Evolutionary conservation across 2,329 filamentous ascomycete genomes (phyloP), one percentile per base, ranked within the genome.

Genomic region (Xylaria sp.): DNA sequence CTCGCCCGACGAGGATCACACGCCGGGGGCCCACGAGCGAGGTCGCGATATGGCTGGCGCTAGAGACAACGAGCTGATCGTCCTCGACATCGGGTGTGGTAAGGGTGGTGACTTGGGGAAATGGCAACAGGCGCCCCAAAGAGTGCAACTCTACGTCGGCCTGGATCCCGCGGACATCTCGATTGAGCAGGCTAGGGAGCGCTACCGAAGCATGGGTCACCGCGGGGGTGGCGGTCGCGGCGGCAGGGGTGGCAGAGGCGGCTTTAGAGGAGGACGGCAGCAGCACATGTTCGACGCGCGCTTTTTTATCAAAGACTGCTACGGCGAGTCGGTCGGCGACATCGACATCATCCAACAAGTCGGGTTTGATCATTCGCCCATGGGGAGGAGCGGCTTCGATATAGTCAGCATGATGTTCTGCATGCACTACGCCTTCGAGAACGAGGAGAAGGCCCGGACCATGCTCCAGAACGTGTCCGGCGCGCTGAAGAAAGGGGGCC

Each of bases 331-430:
- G 63, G 82, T 99, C 40, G 90, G 86, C 50, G 87, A 95, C 55
- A 80, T 97, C 41, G 85, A 88, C 13, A 88, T 97, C 62, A 81
- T 99, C 45, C 84, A 84, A 44, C 84, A 96, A 52, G 91, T 99
- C 24, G 94, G 94, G 19, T 96, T 96, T 64, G 90, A 96, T 66
- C 78, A 83, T 0, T 88, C 87, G 76, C 65, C 90, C 78, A 75
- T 89, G 85, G 82, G 83, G 57, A 85, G 85, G 48, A 88, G 88
- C 50, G 92, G 93, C 3, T 99, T 97, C 65, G 94, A 99, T 70
- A 90, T 97, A 39, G 93, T 99, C 59, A 92, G 89, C 69, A 96
- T 96, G 85, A 99, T 99, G 94, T 99, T 99, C 73, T 95, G 92
- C 67, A 94, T 99, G 86, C 94, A 99, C 75, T 99, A 99, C 71